phyloP scores from a whole-genome alignment of 192 early-diverging fungal species.

The Chytriomyces sp. region DNA sequence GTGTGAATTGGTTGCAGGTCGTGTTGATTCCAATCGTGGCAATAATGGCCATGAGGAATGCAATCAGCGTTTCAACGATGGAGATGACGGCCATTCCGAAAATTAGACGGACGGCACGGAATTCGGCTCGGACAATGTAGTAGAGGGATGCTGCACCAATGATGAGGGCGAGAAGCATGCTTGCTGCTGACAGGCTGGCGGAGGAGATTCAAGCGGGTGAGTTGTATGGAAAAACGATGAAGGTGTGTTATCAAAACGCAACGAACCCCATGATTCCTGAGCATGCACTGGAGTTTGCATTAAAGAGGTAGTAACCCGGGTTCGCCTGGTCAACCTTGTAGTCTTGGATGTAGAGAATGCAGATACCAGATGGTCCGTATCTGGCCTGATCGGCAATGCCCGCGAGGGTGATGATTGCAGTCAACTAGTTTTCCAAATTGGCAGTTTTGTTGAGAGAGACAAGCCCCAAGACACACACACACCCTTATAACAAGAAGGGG shows the following conservation, averaged over 20 bases:
- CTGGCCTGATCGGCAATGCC: constrained; percentile 41
- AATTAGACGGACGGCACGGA: constrained; percentile 40
- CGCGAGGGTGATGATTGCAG: constrained; percentile 34
- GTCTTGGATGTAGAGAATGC: constrained; percentile 38
- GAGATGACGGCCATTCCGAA: constrained; percentile 40
- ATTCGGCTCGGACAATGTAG: constrained; percentile 39
- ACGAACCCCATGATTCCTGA: constrained; percentile 29
- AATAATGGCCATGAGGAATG: constrained; percentile 41
- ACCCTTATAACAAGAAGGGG: no score
- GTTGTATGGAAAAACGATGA: no score
- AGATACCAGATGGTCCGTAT: constrained; percentile 40
- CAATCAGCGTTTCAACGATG: constrained; percentile 33
- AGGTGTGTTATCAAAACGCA: no score
- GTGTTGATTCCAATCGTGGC: constrained; percentile 38
- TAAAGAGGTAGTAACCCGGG: constrained; percentile 38
- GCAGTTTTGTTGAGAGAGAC: neutral
- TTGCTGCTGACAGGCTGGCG: constrained; percentile 28
- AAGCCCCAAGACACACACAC: neutral
- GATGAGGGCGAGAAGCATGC: constrained; percentile 30
- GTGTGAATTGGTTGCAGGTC: constrained; percentile 40
- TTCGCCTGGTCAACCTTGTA: constrained; percentile 28
- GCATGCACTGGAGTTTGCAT: constrained; percentile 33
- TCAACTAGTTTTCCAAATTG: neutral
- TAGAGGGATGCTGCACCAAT: constrained; percentile 37
- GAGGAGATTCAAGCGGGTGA: no score